phyloP scores from a whole-genome alignment of 768 basidiomycete species.

The Leccinum variicolor region DNA sequence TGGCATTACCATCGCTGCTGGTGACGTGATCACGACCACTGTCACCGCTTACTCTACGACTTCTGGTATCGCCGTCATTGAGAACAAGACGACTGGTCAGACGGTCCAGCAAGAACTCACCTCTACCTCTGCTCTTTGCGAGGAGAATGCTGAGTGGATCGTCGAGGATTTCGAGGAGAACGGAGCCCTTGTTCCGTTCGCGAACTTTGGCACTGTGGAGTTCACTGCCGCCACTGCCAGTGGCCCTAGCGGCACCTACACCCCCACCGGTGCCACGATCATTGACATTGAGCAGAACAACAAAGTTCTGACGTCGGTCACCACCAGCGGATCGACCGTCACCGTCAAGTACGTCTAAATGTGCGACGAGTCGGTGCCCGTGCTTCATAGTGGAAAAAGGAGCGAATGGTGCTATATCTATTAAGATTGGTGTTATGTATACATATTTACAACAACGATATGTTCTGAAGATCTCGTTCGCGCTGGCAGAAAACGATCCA shows the following conservation, averaged over 20 bases:
- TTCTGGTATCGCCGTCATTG: constrained; percentile 15
- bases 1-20: constrained; percentile 12
- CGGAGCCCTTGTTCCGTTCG: constrained; percentile 8
- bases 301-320: constrained; percentile 11
- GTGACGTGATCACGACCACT: constrained; percentile 13
- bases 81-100: constrained; percentile 20
- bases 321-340: not conserved
- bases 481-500: not conserved
- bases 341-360: constrained; percentile 11
- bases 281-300: constrained; percentile 12
- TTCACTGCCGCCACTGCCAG: constrained; percentile 12
- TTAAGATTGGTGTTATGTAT: not conserved
- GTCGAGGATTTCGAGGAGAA: constrained; percentile 18
- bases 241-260: constrained; percentile 8
- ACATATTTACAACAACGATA: not conserved
- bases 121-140: constrained; percentile 12
- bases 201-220: constrained; percentile 19
- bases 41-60: constrained; percentile 19
- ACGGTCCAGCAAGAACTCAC: constrained; percentile 10
- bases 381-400: not conserved
- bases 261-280: constrained; percentile 9
- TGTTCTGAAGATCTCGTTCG: not conserved
- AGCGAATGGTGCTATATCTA: not conserved
- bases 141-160: constrained; percentile 22
- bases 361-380: not conserved